Conservation (phyloP, 2,329 filamentous ascomycete genomes). For the Fusarium dimerum region DNA sequence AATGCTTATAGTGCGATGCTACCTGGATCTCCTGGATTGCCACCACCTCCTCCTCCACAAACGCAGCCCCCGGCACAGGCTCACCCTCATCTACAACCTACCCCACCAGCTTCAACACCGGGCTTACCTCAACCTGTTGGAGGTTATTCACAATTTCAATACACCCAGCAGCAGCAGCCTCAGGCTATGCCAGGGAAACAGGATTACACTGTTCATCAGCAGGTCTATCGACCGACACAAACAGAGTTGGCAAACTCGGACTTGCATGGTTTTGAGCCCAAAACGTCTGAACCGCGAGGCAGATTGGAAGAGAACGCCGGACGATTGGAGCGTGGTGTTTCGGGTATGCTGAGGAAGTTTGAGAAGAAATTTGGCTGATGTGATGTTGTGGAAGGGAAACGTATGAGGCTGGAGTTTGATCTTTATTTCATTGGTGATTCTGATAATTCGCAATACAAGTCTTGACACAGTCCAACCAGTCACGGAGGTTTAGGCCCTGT, state of each 20-base stretch:
- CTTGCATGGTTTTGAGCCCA: conserved; percentile 40
- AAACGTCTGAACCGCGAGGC: conserved; percentile 45
- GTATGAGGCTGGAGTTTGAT: conserved; percentile 1
- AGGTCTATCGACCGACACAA: conserved; percentile 70
- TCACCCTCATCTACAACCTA: conserved; percentile 31
- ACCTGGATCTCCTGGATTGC: conserved; percentile 47
- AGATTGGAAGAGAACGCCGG: conserved; percentile 67
- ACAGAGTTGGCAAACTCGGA: conserved; percentile 49
- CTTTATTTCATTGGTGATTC: neutral
- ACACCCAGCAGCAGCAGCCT: conserved; percentile 31
- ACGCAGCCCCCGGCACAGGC: conserved; percentile 34
- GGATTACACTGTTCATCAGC: conserved; percentile 66
- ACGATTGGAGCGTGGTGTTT: conserved; percentile 68
- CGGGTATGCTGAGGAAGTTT: conserved; percentile 73
- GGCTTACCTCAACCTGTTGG: conserved; percentile 48
- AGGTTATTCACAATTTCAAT: conserved; percentile 58
- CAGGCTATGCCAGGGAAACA: conserved; percentile 22
- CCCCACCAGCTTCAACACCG: conserved; percentile 39
- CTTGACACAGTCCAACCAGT: too few relatives aligned
- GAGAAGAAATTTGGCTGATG: conserved; percentile 69
- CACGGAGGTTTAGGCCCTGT: too few relatives aligned
- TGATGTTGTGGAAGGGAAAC: neutral
- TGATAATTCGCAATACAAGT: too few relatives aligned
- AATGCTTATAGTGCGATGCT: conserved; percentile 49
- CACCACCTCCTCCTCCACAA: conserved; percentile 32